A percentile compares a stretch with the other conserved stretches of the same genome.
Conservation (phyloP, 202 grass and related monocot species). For the Saccharum hybrid region DNA sequence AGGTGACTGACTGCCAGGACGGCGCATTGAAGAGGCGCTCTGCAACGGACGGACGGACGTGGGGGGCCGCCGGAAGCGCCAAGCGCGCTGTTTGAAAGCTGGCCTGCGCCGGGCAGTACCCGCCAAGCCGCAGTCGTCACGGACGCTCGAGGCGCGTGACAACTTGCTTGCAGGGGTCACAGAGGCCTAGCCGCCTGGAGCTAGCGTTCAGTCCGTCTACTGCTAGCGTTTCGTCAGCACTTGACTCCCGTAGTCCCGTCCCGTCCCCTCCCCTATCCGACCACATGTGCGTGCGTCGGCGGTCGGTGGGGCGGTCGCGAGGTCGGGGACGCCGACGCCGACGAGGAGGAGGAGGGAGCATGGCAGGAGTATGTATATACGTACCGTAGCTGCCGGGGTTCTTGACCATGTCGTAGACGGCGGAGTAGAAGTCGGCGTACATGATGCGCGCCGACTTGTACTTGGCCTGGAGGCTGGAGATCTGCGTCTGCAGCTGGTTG, state of each 20-base stretch:
- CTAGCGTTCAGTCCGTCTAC: neutral
- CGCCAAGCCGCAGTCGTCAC: conserved; percentile 1
- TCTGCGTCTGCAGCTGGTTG: conserved; percentile 46
- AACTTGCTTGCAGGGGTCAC: too few relatives aligned
- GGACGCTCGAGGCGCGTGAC: conserved; percentile 19
- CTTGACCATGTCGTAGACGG: conserved; percentile 65
- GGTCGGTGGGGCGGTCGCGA: too few relatives aligned
- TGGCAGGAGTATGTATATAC: neutral
- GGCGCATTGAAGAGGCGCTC: conserved; percentile 1
- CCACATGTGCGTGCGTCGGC: too few relatives aligned
- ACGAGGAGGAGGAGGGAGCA: neutral
- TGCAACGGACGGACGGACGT: neutral
- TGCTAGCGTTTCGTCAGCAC: neutral
- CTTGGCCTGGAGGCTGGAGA: conserved; percentile 50
- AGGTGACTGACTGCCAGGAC: neutral
- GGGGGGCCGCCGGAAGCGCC: neutral
- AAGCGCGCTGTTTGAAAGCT: neutral
- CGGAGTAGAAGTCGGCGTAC: conserved; percentile 82
- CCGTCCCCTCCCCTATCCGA: too few relatives aligned
- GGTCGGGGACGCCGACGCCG: neutral
- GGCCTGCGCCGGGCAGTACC: neutral
- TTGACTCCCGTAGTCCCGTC: too few relatives aligned
- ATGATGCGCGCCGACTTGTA: conserved; percentile 61
- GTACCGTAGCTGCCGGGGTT: conserved; percentile 68
- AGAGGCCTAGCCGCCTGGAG: neutral